Evolutionary conservation across 2,329 filamentous ascomycete species (phyloP), one percentile per base, ranked within the genome.

Genomic region (Fonsecaea erecta): DNA sequence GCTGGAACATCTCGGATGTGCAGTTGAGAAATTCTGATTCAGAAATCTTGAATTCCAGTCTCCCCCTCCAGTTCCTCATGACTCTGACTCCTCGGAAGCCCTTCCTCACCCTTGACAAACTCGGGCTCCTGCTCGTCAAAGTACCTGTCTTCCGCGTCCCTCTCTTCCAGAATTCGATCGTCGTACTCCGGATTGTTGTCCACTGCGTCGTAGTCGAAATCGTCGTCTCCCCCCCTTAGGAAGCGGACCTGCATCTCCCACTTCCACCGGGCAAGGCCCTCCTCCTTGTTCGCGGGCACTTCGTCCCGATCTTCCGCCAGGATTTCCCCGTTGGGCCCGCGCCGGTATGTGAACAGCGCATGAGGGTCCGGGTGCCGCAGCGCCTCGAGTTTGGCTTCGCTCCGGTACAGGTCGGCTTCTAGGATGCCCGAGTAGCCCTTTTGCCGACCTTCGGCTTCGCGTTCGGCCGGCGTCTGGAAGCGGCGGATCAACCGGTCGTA

Each of bases 361-460:
- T 82, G 79, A 24, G 82, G 79, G 72, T 84, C 79, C 0, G 84
- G 83, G 68, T 85, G 76, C n/a, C 79, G 77, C 21, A 90, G 77
- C 9, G 86, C 87, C 57, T 83, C 85, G 68, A 94, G 83, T 73
- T 91, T 91, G 12, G 89, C 89, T 75, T 96, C 92, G 16, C 90
- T 89, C 30, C 92, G 87, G 65, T 88, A 79, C 6, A 96, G 80
- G 69, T 93, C 91, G 1, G 91, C 88, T 74, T 96, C 90, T 4
- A 96, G 84, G 12, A 90, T 84, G 26, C 90, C 90, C 0, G 90
- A 90, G 75, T 92, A 95, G 11, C 92, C 92, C 74, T 92, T 92
- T 8, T 81, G 79, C 51, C 86, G 86, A 8, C 88, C 90, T 71
- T 94, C 91, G 37, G 67, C 58, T 61, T 72, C 71, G 52, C 73